These are phyloP conservation scores for Trichosporon coremiiforme DNA, from an alignment of 1,284 basidiomycete genomes.

Conservation along the genomic window DNA sequence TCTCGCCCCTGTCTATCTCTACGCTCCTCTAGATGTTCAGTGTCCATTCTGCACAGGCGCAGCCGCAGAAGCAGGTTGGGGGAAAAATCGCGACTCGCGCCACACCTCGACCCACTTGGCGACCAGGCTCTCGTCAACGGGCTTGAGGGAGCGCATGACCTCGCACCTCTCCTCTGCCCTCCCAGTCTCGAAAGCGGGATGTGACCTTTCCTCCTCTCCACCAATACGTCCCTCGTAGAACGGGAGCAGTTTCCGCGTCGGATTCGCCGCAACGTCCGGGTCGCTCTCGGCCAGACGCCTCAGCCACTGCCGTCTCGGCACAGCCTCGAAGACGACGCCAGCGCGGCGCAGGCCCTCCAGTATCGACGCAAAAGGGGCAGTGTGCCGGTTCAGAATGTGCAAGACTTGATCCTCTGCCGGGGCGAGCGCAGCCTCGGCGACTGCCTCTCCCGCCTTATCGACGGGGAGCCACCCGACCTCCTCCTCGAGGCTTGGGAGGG, in stretches of 20 bases:
- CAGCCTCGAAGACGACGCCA: conserved; percentile 73
- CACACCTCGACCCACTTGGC: neutral
- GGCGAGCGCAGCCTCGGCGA: conserved; percentile 55
- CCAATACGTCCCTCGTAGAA: conserved; percentile 34
- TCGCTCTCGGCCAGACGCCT: conserved; percentile 57
- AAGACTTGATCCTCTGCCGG: conserved; percentile 54
- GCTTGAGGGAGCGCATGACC: neutral
- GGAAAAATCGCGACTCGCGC: neutral
- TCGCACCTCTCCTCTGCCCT: neutral
- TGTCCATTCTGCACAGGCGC: neutral
- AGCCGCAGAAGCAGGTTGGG: neutral
- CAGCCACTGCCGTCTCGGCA: conserved; percentile 66
- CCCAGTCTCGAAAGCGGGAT: neutral
- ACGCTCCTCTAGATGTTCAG: neutral
- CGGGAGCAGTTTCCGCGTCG: conserved; percentile 60
- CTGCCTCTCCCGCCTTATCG: conserved; percentile 61
- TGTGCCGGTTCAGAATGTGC: conserved; percentile 66
- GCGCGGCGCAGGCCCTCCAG: conserved; percentile 64
- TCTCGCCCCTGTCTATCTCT: neutral
- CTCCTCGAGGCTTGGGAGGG: conserved; percentile 60
- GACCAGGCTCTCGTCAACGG: neutral
- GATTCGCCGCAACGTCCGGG: conserved; percentile 59
- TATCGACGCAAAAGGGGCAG: conserved; percentile 61
- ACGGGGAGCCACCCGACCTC: conserved; percentile 64
- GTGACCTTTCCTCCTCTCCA: neutral